Conservation (phyloP, 164 flowering plant species). For the Vitis riparia region DNA sequence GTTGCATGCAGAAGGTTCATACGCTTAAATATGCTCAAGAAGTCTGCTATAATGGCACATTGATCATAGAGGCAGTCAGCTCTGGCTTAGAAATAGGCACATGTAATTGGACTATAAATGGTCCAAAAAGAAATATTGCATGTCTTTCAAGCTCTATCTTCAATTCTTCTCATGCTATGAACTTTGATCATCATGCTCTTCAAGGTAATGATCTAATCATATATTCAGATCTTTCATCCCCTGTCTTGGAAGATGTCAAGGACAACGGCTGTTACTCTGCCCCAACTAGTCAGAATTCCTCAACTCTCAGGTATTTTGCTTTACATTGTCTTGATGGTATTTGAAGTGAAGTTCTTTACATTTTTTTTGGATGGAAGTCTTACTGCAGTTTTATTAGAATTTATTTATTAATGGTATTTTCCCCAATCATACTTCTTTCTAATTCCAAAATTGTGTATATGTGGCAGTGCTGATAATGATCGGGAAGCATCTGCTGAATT, state of each 20-base stretch:
- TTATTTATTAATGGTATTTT: not conserved
- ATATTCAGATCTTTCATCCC: slow-evolving; percentile 69
- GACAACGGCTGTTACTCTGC: slow-evolving; percentile 10
- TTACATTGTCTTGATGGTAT: not conserved
- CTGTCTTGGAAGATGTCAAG: slow-evolving; percentile 19
- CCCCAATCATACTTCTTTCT: not conserved
- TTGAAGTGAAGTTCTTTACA: not conserved
- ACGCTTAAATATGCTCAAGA: slow-evolving; percentile 81
- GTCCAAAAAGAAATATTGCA: slow-evolving; percentile 52
- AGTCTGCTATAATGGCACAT: slow-evolving; percentile 67
- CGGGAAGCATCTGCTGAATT: slow-evolving; percentile 20
- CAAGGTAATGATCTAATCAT: slow-evolving; percentile 60
- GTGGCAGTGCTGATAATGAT: slow-evolving; percentile 24
- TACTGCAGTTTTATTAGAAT: not conserved
- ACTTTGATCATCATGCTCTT: slow-evolving; percentile 66
- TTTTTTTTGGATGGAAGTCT: not conserved
- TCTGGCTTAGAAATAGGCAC: slow-evolving; percentile 91
- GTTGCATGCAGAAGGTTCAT: slow-evolving; percentile 63
- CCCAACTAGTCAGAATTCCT: not conserved
- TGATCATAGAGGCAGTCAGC: slow-evolving; percentile 70
- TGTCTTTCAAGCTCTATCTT: slow-evolving; percentile 65
- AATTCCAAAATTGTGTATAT: not conserved
- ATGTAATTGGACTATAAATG: slow-evolving; percentile 72
- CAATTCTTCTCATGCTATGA: slow-evolving; percentile 58
- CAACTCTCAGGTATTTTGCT: slow-evolving; percentile 25